phyloP scores from a whole-genome alignment of 2,329 filamentous ascomycete species.

The Aspergillus clavatus region DNA sequence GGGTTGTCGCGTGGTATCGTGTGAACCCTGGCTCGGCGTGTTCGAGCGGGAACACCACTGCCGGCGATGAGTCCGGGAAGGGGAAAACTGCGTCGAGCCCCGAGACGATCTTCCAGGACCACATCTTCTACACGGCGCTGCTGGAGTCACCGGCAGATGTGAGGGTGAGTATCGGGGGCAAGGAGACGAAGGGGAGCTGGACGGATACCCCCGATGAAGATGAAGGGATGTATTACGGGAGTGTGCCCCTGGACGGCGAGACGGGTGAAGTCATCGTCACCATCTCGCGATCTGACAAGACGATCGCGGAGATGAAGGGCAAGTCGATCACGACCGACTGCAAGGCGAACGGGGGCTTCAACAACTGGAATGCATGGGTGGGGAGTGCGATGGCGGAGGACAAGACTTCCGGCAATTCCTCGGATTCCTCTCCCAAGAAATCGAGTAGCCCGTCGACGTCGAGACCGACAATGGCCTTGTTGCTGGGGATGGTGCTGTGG shows the following conservation, averaged over 20 bases:
- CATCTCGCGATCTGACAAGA: conserved; percentile 17
- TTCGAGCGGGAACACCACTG: conserved; percentile 22
- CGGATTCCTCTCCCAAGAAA: background rate
- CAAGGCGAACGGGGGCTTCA: conserved; percentile 12
- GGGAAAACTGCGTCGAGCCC: conserved; percentile 13
- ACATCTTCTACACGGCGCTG: conserved; percentile 31
- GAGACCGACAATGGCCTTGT: background rate
- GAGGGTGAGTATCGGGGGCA: conserved; percentile 31
- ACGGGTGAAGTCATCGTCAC: conserved; percentile 25
- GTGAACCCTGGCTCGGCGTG: conserved; percentile 17
- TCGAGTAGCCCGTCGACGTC: conserved; percentile 1
- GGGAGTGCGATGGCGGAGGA: conserved; percentile 18
- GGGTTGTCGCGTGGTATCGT: conserved; percentile 28
- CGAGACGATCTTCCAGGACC: conserved; percentile 15
- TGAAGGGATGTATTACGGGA: conserved; percentile 33
- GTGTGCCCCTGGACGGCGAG: conserved; percentile 18
- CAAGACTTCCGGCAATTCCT: background rate
- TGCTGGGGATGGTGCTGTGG: background rate
- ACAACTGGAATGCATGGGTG: conserved; percentile 39
- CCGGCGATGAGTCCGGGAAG: conserved; percentile 21
- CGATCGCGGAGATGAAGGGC: conserved; percentile 21
- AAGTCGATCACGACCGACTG: conserved; percentile 22
- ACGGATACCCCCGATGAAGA: conserved; percentile 23
- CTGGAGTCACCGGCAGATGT: conserved; percentile 29
- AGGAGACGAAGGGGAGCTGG: conserved; percentile 19